These are phyloP conservation scores for Sarcomyxa edulis DNA, from an alignment of 768 basidiomycete species.

Conservation along the genomic window DNA sequence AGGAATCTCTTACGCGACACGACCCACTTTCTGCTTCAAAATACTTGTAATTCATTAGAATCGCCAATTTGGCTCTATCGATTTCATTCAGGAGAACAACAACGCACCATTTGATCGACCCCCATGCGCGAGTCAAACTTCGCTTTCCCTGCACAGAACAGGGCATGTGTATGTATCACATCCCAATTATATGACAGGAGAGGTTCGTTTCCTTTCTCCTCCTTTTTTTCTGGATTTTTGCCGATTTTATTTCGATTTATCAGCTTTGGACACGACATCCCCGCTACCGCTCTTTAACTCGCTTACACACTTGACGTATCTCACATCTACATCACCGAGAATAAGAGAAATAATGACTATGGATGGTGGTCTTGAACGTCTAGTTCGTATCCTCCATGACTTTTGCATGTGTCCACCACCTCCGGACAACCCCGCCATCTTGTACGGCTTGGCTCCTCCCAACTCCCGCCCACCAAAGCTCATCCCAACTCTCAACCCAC, in stretches of 20 bases:
- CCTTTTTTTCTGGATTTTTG: slow-evolving; percentile 9
- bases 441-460: slow-evolving; percentile 76
- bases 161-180: slow-evolving; percentile 92
- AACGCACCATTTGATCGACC: too few relatives aligned
- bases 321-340: slow-evolving; percentile 94
- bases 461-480: slow-evolving; percentile 49
- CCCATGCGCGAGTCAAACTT: slow-evolving; percentile 95
- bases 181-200: slow-evolving; percentile 92
- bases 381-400: slow-evolving; percentile 87
- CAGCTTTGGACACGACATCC: slow-evolving; percentile 50
- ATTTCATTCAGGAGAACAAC: too few relatives aligned
- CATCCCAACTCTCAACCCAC: slow-evolving; percentile 60
- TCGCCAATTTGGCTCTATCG: too few relatives aligned
- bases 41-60: too few relatives aligned
- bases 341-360: slow-evolving; percentile 98
- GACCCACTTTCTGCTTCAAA: too few relatives aligned
- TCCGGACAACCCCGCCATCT: slow-evolving; percentile 67
- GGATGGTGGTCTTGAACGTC: slow-evolving; percentile 95
- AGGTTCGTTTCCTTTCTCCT: slow-evolving; percentile 46
- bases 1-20: too few relatives aligned
- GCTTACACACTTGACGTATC: slow-evolving; percentile 90
- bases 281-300: slow-evolving; percentile 83
- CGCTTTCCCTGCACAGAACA: slow-evolving; percentile 90
- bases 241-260: slow-evolving; percentile 7
- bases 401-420: slow-evolving; percentile 82